Evolutionary conservation across 2,329 filamentous ascomycete genomes (phyloP).

Genomic region (Calonectria fujianensis): DNA sequence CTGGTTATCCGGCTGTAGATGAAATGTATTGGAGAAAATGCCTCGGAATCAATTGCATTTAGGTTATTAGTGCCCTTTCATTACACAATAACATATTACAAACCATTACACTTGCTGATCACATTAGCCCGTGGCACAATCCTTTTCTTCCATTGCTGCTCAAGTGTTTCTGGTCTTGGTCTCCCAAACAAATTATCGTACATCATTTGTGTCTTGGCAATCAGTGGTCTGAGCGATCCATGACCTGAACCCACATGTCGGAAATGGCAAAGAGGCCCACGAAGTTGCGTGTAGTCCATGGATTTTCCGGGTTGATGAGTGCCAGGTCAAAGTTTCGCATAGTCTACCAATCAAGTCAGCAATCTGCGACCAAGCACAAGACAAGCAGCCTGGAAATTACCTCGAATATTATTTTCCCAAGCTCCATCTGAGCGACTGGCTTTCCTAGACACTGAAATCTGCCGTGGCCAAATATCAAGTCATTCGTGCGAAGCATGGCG

Average conservation of each 20-base stretch:
- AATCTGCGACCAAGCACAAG: not conserved
- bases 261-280: conserved; percentile 57
- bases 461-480: conserved; percentile 63
- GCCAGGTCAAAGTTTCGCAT: conserved; percentile 57
- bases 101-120: not conserved
- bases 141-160: not conserved
- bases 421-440: conserved; percentile 61
- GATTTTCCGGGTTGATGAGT: conserved; percentile 50
- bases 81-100: not conserved
- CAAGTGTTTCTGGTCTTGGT: not conserved
- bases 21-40: no score
- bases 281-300: conserved; percentile 54
- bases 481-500: conserved; percentile 59
- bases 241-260: conserved; percentile 60
- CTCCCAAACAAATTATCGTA: not conserved
- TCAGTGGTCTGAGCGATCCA: conserved; percentile 31
- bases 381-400: conserved; percentile 51
- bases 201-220: not conserved
- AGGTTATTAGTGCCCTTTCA: not conserved
- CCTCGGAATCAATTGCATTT: not conserved
- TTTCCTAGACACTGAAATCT: conserved; percentile 63
- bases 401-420: conserved; percentile 64
- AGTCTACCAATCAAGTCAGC: conserved; percentile 39
- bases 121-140: not conserved
- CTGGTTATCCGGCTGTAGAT: conserved; percentile 54